Evolutionary conservation across 129 eudicot species (phyloP), one percentile per base, ranked within the genome.

Genomic region (Flaveria robusta): DNA sequence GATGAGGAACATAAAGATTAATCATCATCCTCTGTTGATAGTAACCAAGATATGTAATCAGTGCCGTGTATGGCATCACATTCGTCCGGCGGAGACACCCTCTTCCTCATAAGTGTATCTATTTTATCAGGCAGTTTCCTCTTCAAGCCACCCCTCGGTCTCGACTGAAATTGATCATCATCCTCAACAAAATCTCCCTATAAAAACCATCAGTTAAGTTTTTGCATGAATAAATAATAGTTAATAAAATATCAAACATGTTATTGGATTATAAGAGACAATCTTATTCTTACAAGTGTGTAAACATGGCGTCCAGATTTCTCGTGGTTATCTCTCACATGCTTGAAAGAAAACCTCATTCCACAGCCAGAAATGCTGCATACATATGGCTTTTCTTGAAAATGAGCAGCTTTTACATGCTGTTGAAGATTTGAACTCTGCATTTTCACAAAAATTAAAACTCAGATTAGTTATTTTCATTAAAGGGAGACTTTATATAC

Each of bases 161-260:
- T 85, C 3, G 81, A 83, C 0, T 70, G 84, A 74, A 91, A 89
- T 77, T 84, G 87, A 58, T 84, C 92, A 76, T 94, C 99, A 3
- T 85, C 26, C 64, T 87, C 94, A 72, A 78, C 84, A 75, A 91
- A 87, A 86, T 94, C 92, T 24, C 97, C 99, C 99, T 94, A 87
- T 50, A 79, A 42, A 77, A 39, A 77, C 65, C 54, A n/a, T 65
- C 43, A 59, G 24, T 4, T 0, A 22, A 0, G 12, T 43, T 8
- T 43, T 43, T 43, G 13, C 12, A 24, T 42, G 14, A 16, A 24
- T 20, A 19, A 62, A 2, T 24, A 14, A 39, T 15, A 63, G 14
- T 8, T 15, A 3, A 47, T 14, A 45, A 63, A 22, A 14, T 4
- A 14, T n/a, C 13, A 19, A 69, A 14, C 0, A 18, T 1, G 24